phyloP scores from a whole-genome alignment of 2,329 filamentous ascomycete genomes.

The Capronia epimyces region DNA sequence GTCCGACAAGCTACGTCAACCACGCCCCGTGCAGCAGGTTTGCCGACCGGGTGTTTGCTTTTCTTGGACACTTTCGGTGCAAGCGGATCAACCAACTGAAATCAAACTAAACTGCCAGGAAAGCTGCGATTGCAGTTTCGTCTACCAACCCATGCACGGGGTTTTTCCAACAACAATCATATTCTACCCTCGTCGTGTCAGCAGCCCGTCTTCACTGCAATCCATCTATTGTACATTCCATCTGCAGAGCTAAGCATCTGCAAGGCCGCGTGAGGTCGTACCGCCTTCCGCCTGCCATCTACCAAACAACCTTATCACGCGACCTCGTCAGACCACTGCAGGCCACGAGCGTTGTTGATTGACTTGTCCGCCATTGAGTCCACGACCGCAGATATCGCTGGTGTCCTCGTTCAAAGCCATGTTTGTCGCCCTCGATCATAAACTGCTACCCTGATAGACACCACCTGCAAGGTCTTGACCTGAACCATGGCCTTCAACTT shows the following conservation, averaged over 20 bases:
- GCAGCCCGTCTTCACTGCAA: background rate
- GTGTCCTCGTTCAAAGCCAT: slow-evolving; percentile 1
- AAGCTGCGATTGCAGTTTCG: slow-evolving; percentile 1
- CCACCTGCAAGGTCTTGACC: background rate
- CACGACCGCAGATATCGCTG: background rate
- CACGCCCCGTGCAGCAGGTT: no score
- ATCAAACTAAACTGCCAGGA: background rate
- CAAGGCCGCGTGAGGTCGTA: background rate
- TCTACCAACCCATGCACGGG: background rate
- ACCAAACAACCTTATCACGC: slow-evolving; percentile 5
- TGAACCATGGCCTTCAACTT: slow-evolving; percentile 94
- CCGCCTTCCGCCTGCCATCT: no score
- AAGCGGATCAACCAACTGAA: background rate
- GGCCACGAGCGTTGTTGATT: slow-evolving; percentile 14
- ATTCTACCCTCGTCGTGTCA: background rate
- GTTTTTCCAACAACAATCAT: slow-evolving; percentile 5
- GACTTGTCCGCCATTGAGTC: background rate
- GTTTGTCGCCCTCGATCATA: background rate
- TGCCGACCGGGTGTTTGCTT: background rate
- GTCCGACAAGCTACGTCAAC: no score
- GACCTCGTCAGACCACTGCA: slow-evolving; percentile 15
- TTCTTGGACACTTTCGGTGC: background rate
- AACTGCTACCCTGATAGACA: background rate
- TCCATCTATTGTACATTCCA: background rate
- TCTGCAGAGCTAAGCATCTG: background rate